These are phyloP conservation scores for Mucor indicus DNA, from an alignment of 371 early-diverging fungal species.

Conservation along the genomic window DNA sequence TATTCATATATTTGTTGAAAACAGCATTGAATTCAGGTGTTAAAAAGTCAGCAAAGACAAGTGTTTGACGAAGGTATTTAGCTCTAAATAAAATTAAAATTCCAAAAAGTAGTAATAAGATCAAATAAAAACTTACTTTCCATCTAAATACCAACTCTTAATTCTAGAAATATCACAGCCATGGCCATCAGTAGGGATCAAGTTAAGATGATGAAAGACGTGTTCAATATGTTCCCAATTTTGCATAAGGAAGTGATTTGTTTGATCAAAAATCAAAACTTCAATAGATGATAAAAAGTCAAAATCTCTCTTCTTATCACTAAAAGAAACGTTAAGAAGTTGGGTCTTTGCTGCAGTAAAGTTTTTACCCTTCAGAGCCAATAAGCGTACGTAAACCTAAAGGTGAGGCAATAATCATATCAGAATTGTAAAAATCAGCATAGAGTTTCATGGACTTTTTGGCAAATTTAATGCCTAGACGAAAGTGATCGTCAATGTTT, in stretches of 20 bases:
- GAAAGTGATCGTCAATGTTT: slow-evolving; percentile 95
- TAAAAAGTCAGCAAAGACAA: slow-evolving; percentile 74
- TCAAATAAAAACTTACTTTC: slow-evolving; percentile 44
- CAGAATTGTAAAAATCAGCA: slow-evolving; percentile 83
- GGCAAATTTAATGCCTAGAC: slow-evolving; percentile 88
- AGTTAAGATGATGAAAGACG: slow-evolving; percentile 79
- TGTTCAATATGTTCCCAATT: slow-evolving; percentile 96
- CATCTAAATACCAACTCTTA: slow-evolving; percentile 84
- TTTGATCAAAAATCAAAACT: slow-evolving; percentile 82
- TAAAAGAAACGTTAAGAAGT: no score
- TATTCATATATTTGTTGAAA: slow-evolving; percentile 73
- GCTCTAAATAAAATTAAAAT: slow-evolving; percentile 41
- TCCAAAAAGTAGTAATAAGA: neutral
- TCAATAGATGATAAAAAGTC: slow-evolving; percentile 95
- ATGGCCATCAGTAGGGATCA: slow-evolving; percentile 82
- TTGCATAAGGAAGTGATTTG: slow-evolving; percentile 91
- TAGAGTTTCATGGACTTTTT: slow-evolving; percentile 85
- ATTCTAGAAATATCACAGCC: slow-evolving; percentile 95
- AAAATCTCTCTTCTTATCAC: slow-evolving; percentile 81
- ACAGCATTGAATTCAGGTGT: slow-evolving; percentile 89
- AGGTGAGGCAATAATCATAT: slow-evolving; percentile 92
- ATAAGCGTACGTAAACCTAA: slow-evolving; percentile 87
- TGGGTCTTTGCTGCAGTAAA: no score
- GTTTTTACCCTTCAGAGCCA: slow-evolving; percentile 68
- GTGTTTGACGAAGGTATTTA: slow-evolving; percentile 83